Base-by-base conservation (phyloP, 2,329 filamentous ascomycete species). In the Fusarium austroafricanum region DNA sequence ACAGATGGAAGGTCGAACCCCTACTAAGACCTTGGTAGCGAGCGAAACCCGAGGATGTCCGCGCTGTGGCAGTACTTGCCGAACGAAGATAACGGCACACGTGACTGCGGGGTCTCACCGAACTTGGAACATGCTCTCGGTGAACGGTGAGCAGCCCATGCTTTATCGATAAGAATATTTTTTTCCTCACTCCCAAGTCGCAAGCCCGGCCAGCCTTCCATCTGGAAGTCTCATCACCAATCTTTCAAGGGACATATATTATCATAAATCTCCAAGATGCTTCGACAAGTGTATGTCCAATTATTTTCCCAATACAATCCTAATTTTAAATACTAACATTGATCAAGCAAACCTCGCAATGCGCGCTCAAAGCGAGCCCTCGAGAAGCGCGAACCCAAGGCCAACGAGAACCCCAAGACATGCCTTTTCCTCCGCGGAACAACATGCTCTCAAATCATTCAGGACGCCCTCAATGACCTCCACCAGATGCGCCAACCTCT, bases 361-460 rank as follows among this genome's bases (percentile, higher is more conserved):
- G 94, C 95, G 73, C 94, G 96, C 84, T 96, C 94, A 60, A 97
- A 97, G 86, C 91, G 96, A 74, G 94, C 93, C 69, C 90, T 98
- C 77, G 96, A 97, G 79, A 95, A 96, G 82, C 92, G 92, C 76
- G 94, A 93, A 76, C 93, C 96, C 59, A 97, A 97, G 80, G 84
- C 89, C 71, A 83, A 92, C 80, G 96, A 99, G 83, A 96, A 96
- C 80, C 89, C 94, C 65, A 97, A 97, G 82, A 92, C 87, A 31
- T 92, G 92, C 62, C 90, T 99, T 71, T 92, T 99, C 79, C 89
- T 99, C 67, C 91, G 93, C 68, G 95, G 94, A 75, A 93, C 92
- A 51, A 91, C 89, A 78, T 95, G 92, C 78, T 95, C 92, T 44
- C 90, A 95, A 74, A 83, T 96, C 47, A 85, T 94, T 58, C 90